These are phyloP conservation scores for Erodium moschatum DNA, from an alignment of 441 rosid species.

Conservation along the genomic window DNA sequence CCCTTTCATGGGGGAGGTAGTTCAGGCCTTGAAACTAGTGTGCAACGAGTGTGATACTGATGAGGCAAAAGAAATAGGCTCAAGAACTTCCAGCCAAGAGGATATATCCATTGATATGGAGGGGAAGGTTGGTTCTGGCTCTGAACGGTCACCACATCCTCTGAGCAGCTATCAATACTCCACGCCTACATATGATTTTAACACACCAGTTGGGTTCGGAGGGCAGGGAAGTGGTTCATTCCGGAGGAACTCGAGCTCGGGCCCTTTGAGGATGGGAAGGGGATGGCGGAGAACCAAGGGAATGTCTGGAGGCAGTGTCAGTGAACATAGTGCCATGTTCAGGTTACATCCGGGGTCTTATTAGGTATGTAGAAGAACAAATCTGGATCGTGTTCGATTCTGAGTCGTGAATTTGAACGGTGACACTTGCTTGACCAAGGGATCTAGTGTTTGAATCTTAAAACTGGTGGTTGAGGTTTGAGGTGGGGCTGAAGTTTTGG, in stretches of 20 bases:
- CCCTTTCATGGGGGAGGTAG: slow-evolving; percentile 99
- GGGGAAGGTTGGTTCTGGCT: slow-evolving; percentile 25
- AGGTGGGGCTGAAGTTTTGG: no score
- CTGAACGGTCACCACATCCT: slow-evolving; percentile 35
- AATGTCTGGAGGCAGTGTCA: slow-evolving; percentile 53
- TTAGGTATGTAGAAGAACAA: neutral
- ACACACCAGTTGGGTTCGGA: slow-evolving; percentile 21
- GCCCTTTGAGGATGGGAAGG: slow-evolving; percentile 46
- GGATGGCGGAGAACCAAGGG: slow-evolving; percentile 54
- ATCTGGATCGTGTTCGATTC: no score
- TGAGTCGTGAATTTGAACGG: no score
- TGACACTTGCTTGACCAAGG: no score
- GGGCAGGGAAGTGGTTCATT: slow-evolving; percentile 35
- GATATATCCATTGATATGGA: slow-evolving; percentile 28
- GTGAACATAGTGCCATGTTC: slow-evolving; percentile 48
- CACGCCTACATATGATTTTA: slow-evolving; percentile 35
- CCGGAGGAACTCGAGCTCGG: slow-evolving; percentile 65
- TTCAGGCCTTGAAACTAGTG: slow-evolving; percentile 83
- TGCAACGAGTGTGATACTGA: slow-evolving; percentile 53
- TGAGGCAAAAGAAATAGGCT: slow-evolving; percentile 57
- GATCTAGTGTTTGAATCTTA: no score
- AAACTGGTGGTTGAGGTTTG: no score
- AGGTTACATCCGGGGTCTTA: slow-evolving; percentile 47
- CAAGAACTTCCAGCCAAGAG: slow-evolving; percentile 46
- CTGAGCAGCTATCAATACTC: neutral